Conservation (phyloP, 176 grass and related monocot species). For the Oryza australiensis region DNA sequence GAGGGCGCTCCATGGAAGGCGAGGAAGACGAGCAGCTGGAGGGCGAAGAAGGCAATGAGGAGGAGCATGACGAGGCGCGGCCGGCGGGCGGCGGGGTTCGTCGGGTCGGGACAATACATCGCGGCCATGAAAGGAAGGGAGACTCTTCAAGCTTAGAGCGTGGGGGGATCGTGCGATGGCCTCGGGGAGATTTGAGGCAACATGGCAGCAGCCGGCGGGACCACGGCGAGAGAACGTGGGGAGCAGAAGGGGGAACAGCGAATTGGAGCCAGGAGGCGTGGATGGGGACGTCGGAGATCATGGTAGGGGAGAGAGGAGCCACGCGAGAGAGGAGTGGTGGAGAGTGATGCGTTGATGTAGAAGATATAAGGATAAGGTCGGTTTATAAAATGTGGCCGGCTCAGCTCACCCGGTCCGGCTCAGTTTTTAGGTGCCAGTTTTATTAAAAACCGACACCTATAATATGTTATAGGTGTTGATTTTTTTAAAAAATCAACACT, state of each 20-base stretch:
- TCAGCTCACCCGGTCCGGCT: too few species aligned
- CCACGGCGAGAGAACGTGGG: constrained; percentile 37
- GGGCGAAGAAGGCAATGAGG: constrained; percentile 43
- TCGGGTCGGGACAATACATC: constrained; percentile 30
- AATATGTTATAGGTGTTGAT: too few species aligned
- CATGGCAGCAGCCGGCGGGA: constrained; percentile 10
- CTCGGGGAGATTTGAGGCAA: constrained; percentile 22
- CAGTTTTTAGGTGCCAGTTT: too few species aligned
- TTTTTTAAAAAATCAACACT: too few species aligned
- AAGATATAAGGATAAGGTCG: too few species aligned
- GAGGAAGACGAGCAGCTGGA: constrained; percentile 68
- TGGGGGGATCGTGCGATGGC: not conserved
- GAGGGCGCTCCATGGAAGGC: constrained; percentile 36
- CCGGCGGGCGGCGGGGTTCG: constrained; percentile 25
- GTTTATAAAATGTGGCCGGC: too few species aligned
- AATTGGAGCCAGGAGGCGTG: constrained; percentile 8
- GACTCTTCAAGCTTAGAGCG: not conserved
- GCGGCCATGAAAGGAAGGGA: constrained; percentile 19
- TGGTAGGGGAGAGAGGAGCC: not conserved
- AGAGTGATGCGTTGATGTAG: too few species aligned
- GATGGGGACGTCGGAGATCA: constrained; percentile 25
- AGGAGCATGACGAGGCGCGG: constrained; percentile 44
- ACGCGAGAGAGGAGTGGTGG: too few species aligned
- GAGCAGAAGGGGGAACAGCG: not conserved
- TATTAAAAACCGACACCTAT: too few species aligned